phyloP scores from a whole-genome alignment of 1,284 basidiomycete genomes.

The Agroathelia rolfsii region DNA sequence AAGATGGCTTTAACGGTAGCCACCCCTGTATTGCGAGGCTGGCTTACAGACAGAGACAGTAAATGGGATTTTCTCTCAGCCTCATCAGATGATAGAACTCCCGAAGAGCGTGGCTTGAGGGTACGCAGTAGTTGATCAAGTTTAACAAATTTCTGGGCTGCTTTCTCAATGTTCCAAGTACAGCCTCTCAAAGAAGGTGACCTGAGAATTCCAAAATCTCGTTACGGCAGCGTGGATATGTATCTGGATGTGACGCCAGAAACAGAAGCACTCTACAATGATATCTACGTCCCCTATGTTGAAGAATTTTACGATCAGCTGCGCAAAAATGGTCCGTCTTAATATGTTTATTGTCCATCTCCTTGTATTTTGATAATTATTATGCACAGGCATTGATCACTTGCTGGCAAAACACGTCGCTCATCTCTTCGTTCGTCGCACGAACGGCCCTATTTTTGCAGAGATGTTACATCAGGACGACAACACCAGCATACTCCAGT shows the following conservation, averaged over 20 bases:
- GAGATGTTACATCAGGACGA: constrained; percentile 95
- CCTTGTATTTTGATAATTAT: constrained; percentile 41
- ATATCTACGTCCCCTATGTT: constrained; percentile 78
- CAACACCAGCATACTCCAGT: constrained; percentile 82
- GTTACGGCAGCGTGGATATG: constrained; percentile 92
- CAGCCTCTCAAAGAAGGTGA: constrained; percentile 72
- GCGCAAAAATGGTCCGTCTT: constrained; percentile 59
- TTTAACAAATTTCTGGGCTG: constrained; percentile 29
- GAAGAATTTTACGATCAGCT: constrained; percentile 65
- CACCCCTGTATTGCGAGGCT: constrained; percentile 90
- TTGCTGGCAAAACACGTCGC: constrained; percentile 86
- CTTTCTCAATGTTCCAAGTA: constrained; percentile 12
- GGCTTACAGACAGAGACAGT: constrained; percentile 93
- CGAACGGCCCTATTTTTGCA: constrained; percentile 84
- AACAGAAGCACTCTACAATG: constrained; percentile 76
- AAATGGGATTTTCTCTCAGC: constrained; percentile 98
- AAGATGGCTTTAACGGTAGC: constrained; percentile 91
- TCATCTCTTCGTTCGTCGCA: constrained; percentile 89
- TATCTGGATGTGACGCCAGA: constrained; percentile 88
- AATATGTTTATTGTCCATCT: constrained; percentile 57
- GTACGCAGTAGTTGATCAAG: constrained; percentile 63
- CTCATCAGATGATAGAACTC: constrained; percentile 93
- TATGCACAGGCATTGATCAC: constrained; percentile 69
- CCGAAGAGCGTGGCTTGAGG: constrained; percentile 86
- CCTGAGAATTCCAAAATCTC: constrained; percentile 85